Conservation (phyloP, 495 filamentous ascomycete genomes). For the Penicillium pancosmium region DNA sequence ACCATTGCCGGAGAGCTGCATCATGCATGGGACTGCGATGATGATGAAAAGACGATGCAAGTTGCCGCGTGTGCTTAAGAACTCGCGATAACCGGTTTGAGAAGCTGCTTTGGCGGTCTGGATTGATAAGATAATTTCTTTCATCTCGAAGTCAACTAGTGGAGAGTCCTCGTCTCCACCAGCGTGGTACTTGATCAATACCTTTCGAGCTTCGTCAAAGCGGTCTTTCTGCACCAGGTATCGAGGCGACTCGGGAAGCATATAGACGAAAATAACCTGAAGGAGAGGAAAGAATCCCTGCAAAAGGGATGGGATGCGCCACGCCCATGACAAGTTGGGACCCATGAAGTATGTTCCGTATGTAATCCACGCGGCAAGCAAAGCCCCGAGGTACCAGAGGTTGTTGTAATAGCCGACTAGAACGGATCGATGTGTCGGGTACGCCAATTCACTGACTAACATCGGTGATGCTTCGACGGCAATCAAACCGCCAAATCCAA, state of each 20-base stretch:
- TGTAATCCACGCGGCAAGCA: slow-evolving; percentile 23
- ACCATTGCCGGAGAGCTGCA: slow-evolving; percentile 46
- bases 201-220: slow-evolving; percentile 51
- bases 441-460: slow-evolving; percentile 21
- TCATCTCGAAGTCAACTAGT: slow-evolving; percentile 59
- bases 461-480: slow-evolving; percentile 24
- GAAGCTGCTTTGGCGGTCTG: slow-evolving; percentile 46
- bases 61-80: slow-evolving; percentile 35
- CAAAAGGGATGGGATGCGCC: slow-evolving; percentile 45
- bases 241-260: slow-evolving; percentile 47
- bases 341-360: slow-evolving; percentile 19
- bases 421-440: slow-evolving; percentile 31
- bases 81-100: slow-evolving; percentile 61
- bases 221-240: slow-evolving; percentile 52
- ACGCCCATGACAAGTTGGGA: slow-evolving; percentile 41
- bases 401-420: slow-evolving; percentile 21
- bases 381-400: slow-evolving; percentile 22
- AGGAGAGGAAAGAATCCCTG: slow-evolving; percentile 38
- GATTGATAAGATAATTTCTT: slow-evolving; percentile 55
- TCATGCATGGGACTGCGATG: slow-evolving; percentile 58
- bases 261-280: slow-evolving; percentile 41
- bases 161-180: slow-evolving; percentile 50
- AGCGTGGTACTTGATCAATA: slow-evolving; percentile 58
- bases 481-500: slow-evolving; percentile 31
- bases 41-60: slow-evolving; percentile 62